These are phyloP conservation scores for Lunasporangiospora selenospora DNA, from an alignment of 192 early-diverging fungal genomes.

Conservation along the genomic window DNA sequence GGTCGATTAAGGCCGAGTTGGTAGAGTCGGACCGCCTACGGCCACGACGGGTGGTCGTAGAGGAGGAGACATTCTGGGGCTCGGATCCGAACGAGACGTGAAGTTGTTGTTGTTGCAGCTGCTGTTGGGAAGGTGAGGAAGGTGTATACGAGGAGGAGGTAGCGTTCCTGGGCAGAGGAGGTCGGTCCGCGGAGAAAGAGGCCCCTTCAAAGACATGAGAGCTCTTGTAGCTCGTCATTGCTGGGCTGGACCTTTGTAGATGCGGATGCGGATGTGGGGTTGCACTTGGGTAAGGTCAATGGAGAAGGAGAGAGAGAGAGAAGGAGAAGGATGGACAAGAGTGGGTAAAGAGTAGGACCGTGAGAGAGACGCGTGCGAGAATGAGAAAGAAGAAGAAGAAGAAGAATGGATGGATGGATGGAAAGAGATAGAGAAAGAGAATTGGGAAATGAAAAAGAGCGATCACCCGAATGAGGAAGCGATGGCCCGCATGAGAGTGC, in stretches of 20 bases:
- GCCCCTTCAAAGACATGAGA: slow-evolving; percentile 36
- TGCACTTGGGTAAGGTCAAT: neutral
- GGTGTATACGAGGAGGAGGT: slow-evolving; percentile 1
- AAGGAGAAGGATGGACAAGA: neutral
- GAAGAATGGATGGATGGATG: neutral
- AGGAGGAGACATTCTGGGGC: neutral
- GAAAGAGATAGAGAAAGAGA: neutral
- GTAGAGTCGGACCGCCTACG: slow-evolving; percentile 32
- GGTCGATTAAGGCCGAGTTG: slow-evolving; percentile 15
- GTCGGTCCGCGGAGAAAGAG: slow-evolving; percentile 13
- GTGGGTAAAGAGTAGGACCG: neutral
- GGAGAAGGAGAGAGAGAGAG: neutral
- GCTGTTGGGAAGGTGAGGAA: neutral
- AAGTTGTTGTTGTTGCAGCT: neutral
- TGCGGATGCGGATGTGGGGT: neutral
- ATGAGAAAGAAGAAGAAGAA: neutral
- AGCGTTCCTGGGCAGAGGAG: slow-evolving; percentile 29
- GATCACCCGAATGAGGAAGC: too few relatives aligned
- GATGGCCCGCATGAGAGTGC: too few relatives aligned
- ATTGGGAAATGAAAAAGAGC: neutral
- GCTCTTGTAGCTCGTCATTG: slow-evolving; percentile 48
- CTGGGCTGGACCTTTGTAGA: neutral
- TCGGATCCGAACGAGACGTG: neutral
- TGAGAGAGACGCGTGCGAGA: neutral
- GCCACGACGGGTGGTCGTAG: neutral